These are phyloP conservation scores for Amphirosellinia nigrospora DNA, from an alignment of 495 filamentous ascomycete species.

Conservation along the genomic window DNA sequence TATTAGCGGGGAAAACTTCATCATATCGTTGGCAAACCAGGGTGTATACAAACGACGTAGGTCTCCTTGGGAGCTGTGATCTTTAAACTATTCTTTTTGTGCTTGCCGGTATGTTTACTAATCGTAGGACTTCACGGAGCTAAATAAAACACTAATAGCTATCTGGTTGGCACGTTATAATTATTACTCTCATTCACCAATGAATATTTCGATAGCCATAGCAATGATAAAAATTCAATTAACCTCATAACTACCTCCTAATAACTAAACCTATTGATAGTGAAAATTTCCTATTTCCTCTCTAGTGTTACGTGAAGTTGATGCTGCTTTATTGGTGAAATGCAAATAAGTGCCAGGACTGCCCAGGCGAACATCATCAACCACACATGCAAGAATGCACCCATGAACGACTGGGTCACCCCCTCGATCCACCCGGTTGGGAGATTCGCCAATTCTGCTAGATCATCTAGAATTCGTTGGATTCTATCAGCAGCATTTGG, in stretches of 20 bases:
- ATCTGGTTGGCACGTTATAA: background rate
- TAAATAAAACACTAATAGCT: background rate
- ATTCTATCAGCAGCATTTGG: conserved; percentile 65
- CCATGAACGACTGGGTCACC: conserved; percentile 67
- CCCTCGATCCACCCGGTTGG: conserved; percentile 61
- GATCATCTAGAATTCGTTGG: conserved; percentile 61
- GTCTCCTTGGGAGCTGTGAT: background rate
- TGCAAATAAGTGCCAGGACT: conserved; percentile 55
- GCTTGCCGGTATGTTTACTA: background rate
- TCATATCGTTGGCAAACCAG: no score
- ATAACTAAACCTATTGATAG: background rate
- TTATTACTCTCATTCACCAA: background rate
- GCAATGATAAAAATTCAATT: background rate
- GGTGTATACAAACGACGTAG: background rate
- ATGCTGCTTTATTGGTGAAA: conserved; percentile 67
- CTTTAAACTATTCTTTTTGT: background rate
- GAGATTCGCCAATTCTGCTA: conserved; percentile 67
- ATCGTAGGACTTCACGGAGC: background rate
- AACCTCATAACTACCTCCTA: background rate
- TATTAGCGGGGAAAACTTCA: no score
- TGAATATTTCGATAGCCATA: background rate
- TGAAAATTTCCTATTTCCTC: conserved; percentile 42
- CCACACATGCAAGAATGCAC: conserved; percentile 67
- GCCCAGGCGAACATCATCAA: conserved; percentile 61
- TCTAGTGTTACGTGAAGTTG: conserved; percentile 66